Percentiles rank a stretch among this genome's conserved stretches.
Evolutionary conservation across 2,329 filamentous ascomycete species (phyloP).

Genomic region (Dichotomopilus funicola): DNA sequence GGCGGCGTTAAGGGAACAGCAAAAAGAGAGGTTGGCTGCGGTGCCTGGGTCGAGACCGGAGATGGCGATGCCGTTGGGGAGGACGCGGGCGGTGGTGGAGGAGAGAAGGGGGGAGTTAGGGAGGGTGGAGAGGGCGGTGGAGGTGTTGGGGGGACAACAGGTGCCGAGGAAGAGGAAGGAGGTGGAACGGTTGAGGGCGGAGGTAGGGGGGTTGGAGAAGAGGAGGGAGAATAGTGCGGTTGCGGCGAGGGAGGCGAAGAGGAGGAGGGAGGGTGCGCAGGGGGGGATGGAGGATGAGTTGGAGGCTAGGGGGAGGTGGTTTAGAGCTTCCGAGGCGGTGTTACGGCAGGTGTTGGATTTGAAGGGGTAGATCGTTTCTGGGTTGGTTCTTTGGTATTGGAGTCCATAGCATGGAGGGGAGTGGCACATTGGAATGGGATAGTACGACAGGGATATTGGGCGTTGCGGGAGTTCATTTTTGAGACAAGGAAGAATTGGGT

Average conservation of each 20-base stretch:
- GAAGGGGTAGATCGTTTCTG: neutral
- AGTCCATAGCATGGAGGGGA: too few species aligned
- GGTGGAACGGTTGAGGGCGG: conserved; percentile 58
- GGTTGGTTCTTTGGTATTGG: neutral
- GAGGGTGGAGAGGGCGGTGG: conserved; percentile 57
- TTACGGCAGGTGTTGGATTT: conserved; percentile 59
- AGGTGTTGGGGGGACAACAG: conserved; percentile 50
- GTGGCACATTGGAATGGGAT: too few species aligned
- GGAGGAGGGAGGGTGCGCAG: conserved; percentile 59
- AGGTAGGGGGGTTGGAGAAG: conserved; percentile 61
- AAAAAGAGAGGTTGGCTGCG: neutral
- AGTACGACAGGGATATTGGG: too few species aligned
- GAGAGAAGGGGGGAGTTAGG: conserved; percentile 44
- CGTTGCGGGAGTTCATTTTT: too few species aligned
- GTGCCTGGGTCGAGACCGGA: conserved; percentile 8
- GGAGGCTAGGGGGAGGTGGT: conserved; percentile 71
- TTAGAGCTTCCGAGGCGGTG: conserved; percentile 59
- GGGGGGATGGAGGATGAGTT: conserved; percentile 65
- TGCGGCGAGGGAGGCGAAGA: conserved; percentile 64
- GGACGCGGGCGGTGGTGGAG: conserved; percentile 49
- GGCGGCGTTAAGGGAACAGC: conserved; percentile 28
- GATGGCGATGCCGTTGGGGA: conserved; percentile 51
- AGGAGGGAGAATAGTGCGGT: conserved; percentile 58
- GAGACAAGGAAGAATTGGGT: too few species aligned
- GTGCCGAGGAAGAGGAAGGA: conserved; percentile 61